Percentiles rank a stretch among this genome's conserved stretches.
Conservation (phyloP, 2,329 filamentous ascomycete genomes). For the Chaetomium olivaceum region DNA sequence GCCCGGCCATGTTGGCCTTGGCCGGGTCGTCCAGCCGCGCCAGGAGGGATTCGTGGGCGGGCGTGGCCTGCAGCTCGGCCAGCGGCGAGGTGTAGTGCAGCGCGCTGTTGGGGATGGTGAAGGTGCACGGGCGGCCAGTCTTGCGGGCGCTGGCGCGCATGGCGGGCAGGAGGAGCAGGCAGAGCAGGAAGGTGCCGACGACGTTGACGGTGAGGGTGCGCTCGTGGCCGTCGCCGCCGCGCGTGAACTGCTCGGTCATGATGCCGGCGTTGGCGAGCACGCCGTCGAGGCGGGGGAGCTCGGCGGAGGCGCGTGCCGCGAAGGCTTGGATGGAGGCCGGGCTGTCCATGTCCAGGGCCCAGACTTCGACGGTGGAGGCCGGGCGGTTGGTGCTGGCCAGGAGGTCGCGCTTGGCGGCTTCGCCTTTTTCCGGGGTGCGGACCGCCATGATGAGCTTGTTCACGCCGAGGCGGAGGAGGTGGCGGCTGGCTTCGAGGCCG, state of each 20-base stretch:
- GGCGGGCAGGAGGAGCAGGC: not conserved
- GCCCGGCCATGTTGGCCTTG: conserved; percentile 33
- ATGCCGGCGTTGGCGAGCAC: conserved; percentile 44
- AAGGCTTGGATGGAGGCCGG: conserved; percentile 46
- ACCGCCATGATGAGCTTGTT: conserved; percentile 44
- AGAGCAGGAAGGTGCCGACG: not conserved
- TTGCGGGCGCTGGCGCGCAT: not conserved
- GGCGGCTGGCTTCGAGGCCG: conserved; percentile 42
- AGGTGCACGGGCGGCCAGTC: not conserved
- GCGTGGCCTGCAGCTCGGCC: conserved; percentile 28
- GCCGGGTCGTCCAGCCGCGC: conserved; percentile 36
- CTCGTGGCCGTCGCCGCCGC: not conserved
- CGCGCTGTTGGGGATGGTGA: conserved; percentile 31
- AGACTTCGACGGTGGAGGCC: conserved; percentile 37
- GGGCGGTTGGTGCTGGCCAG: conserved; percentile 18
- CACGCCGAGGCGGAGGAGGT: conserved; percentile 39
- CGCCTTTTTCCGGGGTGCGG: conserved; percentile 36
- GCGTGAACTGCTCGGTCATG: not conserved
- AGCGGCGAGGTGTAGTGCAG: conserved; percentile 32
- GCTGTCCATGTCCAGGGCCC: conserved; percentile 45
- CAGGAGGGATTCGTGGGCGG: conserved; percentile 30
- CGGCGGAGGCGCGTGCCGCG: conserved; percentile 34
- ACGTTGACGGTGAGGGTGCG: not conserved
- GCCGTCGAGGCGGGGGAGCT: conserved; percentile 46
- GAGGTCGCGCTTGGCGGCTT: conserved; percentile 33